Conservation (phyloP, 768 basidiomycete genomes). For the Mycena epipterygia region DNA sequence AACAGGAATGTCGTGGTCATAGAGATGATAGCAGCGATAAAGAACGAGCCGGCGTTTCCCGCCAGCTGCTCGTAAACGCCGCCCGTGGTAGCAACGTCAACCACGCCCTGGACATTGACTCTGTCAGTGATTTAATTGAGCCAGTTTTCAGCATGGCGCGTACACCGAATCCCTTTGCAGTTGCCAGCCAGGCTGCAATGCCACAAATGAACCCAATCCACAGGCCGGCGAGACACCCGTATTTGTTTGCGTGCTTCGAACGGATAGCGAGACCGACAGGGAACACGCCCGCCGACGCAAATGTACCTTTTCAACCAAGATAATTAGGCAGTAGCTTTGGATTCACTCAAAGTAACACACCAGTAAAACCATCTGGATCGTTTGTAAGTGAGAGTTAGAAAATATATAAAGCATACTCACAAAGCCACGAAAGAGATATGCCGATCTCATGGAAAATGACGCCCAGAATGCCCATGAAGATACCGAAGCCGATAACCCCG, state of each 20-base stretch:
- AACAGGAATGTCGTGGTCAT: constrained; percentile 6
- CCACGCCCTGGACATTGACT: constrained; percentile 1
- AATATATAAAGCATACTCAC: not conserved
- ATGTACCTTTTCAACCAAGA: constrained; percentile 17
- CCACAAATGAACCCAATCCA: constrained; percentile 30
- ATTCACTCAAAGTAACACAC: not conserved
- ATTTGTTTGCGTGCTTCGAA: constrained; percentile 25
- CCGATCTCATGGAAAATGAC: constrained; percentile 31
- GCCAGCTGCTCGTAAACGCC: constrained; percentile 32
- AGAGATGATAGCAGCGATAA: constrained; percentile 27
- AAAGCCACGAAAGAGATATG: constrained; percentile 33
- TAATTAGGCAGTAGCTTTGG: not conserved
- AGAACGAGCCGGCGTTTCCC: constrained; percentile 31
- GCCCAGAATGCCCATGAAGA: constrained; percentile 30
- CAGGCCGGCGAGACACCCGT: constrained; percentile 23
- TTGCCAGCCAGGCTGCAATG: constrained; percentile 31
- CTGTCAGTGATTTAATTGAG: not conserved
- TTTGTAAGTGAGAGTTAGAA: not conserved
- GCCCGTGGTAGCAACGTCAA: constrained; percentile 25
- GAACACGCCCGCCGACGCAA: constrained; percentile 32
- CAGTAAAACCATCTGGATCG: constrained; percentile 14
- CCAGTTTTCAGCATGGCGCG: not conserved
- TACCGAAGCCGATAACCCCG: constrained; percentile 28
- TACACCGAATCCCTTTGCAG: constrained; percentile 28
- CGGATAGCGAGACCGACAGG: constrained; percentile 30